phyloP scores from a whole-genome alignment of 2,329 filamentous ascomycete species.

The Ophioceras dolichostomum region DNA sequence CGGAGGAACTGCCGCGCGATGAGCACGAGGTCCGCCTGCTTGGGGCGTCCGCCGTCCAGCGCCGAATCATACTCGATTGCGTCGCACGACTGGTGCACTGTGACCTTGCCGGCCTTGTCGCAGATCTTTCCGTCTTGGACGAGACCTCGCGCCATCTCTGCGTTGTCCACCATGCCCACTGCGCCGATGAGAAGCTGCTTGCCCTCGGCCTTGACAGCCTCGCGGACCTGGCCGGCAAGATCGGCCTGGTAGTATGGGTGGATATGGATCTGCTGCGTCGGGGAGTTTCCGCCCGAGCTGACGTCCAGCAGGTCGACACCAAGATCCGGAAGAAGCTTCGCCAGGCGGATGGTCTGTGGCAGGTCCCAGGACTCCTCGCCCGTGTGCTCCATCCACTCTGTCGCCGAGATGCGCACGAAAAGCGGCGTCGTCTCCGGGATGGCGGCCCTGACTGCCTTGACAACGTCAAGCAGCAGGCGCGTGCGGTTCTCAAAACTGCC shows the following conservation, averaged over 20 bases:
- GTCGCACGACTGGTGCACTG: constrained; percentile 19
- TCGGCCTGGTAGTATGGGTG: constrained; percentile 62
- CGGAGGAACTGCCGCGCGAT: constrained; percentile 68
- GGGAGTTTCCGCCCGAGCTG: constrained; percentile 61
- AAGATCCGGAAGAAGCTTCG: constrained; percentile 53
- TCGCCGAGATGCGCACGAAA: constrained; percentile 46
- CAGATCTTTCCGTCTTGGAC: constrained; percentile 31
- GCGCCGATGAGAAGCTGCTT: constrained; percentile 52
- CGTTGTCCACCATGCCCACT: constrained; percentile 63
- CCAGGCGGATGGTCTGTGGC: constrained; percentile 55
- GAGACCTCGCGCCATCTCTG: constrained; percentile 49
- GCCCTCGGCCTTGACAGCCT: constrained; percentile 40
- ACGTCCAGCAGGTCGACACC: constrained; percentile 81
- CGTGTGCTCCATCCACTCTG: constrained; percentile 46
- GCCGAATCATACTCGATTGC: constrained; percentile 26
- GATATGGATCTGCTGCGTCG: constrained; percentile 44
- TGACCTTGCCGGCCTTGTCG: constrained; percentile 26
- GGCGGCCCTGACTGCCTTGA: constrained; percentile 34
- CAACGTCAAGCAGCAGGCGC: constrained; percentile 45
- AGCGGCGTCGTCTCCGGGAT: constrained; percentile 43
- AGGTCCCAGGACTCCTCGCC: constrained; percentile 49
- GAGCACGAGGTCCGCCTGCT: constrained; percentile 57
- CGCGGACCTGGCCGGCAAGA: constrained; percentile 60
- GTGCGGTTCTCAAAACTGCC: constrained; percentile 53
- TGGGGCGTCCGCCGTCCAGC: constrained; percentile 16